A percentile compares a stretch with the other conserved stretches of the same genome.
Evolutionary conservation across 2,329 filamentous ascomycete genomes (phyloP).

Genomic region (Onygena corvina): DNA sequence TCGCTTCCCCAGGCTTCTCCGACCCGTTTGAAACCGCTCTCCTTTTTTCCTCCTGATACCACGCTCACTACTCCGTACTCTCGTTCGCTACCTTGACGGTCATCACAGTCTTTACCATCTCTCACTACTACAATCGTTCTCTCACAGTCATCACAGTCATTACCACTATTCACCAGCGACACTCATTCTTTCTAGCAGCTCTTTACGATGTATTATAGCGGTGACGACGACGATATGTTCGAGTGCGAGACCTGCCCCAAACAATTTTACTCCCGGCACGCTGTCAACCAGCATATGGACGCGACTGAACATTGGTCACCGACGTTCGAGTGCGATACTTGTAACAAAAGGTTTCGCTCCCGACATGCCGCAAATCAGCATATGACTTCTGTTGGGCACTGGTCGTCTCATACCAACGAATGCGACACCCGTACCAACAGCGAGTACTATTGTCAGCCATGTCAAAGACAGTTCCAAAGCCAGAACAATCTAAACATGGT

Average conservation of each 20-base stretch:
- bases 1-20: no score
- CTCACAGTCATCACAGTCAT: no score
- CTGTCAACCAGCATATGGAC: slow-evolving; percentile 25
- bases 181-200: neutral
- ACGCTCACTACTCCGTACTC: no score
- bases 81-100: no score
- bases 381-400: slow-evolving; percentile 14
- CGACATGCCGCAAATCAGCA: slow-evolving; percentile 10
- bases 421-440: no score
- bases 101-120: no score
- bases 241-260: slow-evolving; percentile 2
- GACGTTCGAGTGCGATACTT: slow-evolving; percentile 21
- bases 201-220: neutral
- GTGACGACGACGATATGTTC: neutral
- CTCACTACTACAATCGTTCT: no score
- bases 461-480: slow-evolving; percentile 23
- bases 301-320: slow-evolving; percentile 20
- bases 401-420: no score
- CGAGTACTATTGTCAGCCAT: slow-evolving; percentile 22
- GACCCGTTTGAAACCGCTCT: no score
- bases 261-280: slow-evolving; percentile 18
- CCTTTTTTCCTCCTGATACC: no score
- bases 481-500: slow-evolving; percentile 25
- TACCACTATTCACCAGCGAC: no score
- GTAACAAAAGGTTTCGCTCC: slow-evolving; percentile 16